Evolutionary conservation across 129 eudicot genomes (phyloP).

Genomic region (Erigeron canadensis): DNA sequence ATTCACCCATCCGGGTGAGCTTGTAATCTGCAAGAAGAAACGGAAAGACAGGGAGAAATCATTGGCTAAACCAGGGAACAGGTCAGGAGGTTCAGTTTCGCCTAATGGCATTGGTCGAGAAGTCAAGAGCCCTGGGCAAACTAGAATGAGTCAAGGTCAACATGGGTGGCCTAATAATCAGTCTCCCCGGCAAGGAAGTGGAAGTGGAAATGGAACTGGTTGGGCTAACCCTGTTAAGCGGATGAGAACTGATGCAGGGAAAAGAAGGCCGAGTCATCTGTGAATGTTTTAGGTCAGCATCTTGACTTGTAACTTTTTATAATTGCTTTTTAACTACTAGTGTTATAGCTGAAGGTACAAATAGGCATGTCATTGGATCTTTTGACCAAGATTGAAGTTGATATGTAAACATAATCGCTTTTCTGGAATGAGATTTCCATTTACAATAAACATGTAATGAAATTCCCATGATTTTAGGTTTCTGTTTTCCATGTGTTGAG

Average conservation of each 20-base stretch:
- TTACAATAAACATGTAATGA: conserved; percentile 15
- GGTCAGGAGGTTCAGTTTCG: conserved; percentile 59
- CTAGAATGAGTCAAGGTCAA: conserved; percentile 42
- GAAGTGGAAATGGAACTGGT: conserved; percentile 27
- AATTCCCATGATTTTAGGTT: conserved; percentile 16
- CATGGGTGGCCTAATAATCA: conserved; percentile 28
- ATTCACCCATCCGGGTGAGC: conserved; percentile 87
- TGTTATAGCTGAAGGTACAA: conserved; percentile 22
- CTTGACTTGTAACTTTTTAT: conserved; percentile 20
- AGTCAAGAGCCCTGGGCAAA: conserved; percentile 59
- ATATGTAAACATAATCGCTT: neutral
- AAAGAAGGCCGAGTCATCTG: conserved; percentile 77
- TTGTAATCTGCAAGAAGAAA: conserved; percentile 89
- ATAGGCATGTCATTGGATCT: conserved; percentile 11
- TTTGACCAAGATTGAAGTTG: conserved; percentile 18
- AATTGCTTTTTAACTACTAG: conserved; percentile 20
- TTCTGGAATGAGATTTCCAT: conserved; percentile 15
- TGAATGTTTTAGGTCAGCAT: conserved; percentile 33
- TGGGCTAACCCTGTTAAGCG: conserved; percentile 98
- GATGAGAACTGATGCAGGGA: conserved; percentile 83
- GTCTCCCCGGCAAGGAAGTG: conserved; percentile 42
- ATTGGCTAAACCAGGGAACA: conserved; percentile 44
- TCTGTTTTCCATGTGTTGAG: neutral
- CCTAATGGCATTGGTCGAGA: conserved; percentile 45
- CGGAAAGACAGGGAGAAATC: conserved; percentile 88